These are phyloP conservation scores for Ceratobasidium theobromae DNA, from an alignment of 1,284 basidiomycete genomes.

Conservation along the genomic window DNA sequence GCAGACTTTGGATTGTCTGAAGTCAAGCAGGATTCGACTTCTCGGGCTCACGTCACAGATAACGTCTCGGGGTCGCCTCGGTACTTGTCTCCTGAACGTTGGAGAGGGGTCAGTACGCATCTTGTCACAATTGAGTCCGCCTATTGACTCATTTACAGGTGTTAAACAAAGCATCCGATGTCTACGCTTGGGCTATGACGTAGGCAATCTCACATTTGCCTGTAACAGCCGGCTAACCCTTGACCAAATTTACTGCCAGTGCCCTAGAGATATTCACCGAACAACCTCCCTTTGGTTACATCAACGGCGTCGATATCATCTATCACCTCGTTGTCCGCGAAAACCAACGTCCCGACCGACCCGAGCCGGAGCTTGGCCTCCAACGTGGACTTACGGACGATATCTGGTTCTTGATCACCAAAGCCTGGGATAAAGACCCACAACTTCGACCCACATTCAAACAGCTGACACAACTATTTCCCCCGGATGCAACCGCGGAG, in stretches of 20 bases:
- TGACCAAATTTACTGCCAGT: neutral
- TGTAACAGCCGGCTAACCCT: too few relatives aligned
- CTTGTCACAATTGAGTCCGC: conserved; percentile 48
- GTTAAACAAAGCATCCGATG: conserved; percentile 45
- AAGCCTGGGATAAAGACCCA: conserved; percentile 28
- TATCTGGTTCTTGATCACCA: conserved; percentile 33
- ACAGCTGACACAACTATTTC: conserved; percentile 13
- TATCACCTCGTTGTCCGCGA: conserved; percentile 36
- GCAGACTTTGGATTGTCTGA: conserved; percentile 61
- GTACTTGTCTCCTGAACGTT: conserved; percentile 34
- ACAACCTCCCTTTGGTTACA: conserved; percentile 23
- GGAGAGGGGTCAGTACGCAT: conserved; percentile 45
- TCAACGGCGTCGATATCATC: conserved; percentile 28
- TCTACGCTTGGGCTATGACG: conserved; percentile 59
- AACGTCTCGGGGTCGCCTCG: conserved; percentile 17
- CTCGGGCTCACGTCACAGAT: conserved; percentile 9
- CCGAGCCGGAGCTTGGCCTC: conserved; percentile 26
- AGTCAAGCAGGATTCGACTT: conserved; percentile 40
- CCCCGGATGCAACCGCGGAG: neutral
- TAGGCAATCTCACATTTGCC: conserved; percentile 21
- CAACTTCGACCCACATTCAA: conserved; percentile 28
- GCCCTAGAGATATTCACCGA: conserved; percentile 26
- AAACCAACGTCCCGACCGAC: conserved; percentile 34
- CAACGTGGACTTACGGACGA: conserved; percentile 21
- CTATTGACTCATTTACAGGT: conserved; percentile 52